These are phyloP conservation scores for Trypanosoma scelopori DNA, from an alignment of 208 protist genomes.

Conservation along the genomic window DNA sequence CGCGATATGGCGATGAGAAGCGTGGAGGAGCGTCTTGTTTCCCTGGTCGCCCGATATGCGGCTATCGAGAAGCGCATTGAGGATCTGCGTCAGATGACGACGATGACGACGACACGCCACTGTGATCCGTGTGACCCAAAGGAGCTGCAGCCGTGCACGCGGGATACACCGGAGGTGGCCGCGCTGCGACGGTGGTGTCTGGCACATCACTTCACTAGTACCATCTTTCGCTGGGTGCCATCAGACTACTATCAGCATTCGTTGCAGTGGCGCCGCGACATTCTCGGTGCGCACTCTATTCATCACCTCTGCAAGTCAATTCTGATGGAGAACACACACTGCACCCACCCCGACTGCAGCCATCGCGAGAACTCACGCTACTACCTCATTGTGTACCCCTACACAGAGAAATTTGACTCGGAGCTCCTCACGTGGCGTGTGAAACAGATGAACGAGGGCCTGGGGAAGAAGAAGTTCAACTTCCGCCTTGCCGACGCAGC, in stretches of 20 bases:
- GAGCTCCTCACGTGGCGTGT: slow-evolving; percentile 61
- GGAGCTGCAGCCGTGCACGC: slow-evolving; percentile 54
- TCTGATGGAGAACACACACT: slow-evolving; percentile 92
- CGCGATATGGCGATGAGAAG: slow-evolving; percentile 3
- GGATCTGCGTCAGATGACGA: slow-evolving; percentile 6
- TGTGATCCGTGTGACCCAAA: slow-evolving; percentile 26
- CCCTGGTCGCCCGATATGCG: slow-evolving; percentile 42
- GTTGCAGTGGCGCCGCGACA: slow-evolving; percentile 82
- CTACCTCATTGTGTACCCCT: slow-evolving; percentile 84
- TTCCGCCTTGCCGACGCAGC: slow-evolving; percentile 68
- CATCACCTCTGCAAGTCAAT: slow-evolving; percentile 92
- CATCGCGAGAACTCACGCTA: slow-evolving; percentile 75
- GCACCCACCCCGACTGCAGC: slow-evolving; percentile 56
- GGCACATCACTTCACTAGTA: slow-evolving; percentile 42
- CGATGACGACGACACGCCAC: not conserved
- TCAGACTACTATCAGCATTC: slow-evolving; percentile 85
- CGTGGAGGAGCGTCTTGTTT: slow-evolving; percentile 34
- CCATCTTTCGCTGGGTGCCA: slow-evolving; percentile 82
- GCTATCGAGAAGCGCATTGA: slow-evolving; percentile 41
- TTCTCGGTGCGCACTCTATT: slow-evolving; percentile 68
- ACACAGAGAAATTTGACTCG: slow-evolving; percentile 78
- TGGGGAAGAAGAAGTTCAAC: slow-evolving; percentile 90
- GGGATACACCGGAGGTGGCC: slow-evolving; percentile 68
- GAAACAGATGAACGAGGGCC: slow-evolving; percentile 63
- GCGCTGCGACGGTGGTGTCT: slow-evolving; percentile 55